Conservation (phyloP, 192 early-diverging fungal genomes). For the Dimargaris cristalligena region DNA sequence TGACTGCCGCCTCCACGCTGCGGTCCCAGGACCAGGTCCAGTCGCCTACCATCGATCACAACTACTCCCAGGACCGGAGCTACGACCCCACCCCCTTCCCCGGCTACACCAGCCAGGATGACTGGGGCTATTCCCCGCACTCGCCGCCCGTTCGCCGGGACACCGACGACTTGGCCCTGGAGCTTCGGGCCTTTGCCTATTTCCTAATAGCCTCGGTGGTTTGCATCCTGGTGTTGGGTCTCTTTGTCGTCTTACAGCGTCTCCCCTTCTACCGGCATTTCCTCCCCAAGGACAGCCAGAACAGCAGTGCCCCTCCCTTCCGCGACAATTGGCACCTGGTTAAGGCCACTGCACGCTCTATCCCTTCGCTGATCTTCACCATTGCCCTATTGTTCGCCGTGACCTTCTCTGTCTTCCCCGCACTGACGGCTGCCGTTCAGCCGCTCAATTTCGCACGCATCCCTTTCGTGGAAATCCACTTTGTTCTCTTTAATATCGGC, state of each 20-base stretch:
- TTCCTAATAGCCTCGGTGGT: slow-evolving; percentile 8
- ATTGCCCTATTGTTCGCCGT: slow-evolving; percentile 42
- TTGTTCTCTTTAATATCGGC: slow-evolving; percentile 50
- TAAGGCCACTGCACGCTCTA: neutral
- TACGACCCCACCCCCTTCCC: neutral
- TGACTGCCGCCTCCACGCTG: slow-evolving; percentile 29
- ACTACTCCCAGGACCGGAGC: neutral
- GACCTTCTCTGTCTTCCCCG: slow-evolving; percentile 56
- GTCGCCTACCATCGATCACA: neutral
- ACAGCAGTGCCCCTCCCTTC: neutral
- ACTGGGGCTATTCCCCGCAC: neutral
- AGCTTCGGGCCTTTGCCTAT: slow-evolving; percentile 9
- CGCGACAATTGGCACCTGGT: slow-evolving; percentile 1
- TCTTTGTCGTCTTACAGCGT: slow-evolving; percentile 4
- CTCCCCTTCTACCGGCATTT: slow-evolving; percentile 6
- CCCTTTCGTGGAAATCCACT: slow-evolving; percentile 54
- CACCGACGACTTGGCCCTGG: neutral
- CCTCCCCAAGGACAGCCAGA: neutral
- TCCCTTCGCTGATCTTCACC: slow-evolving; percentile 9
- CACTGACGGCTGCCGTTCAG: slow-evolving; percentile 50
- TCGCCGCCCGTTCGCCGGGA: neutral
- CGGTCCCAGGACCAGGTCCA: neutral
- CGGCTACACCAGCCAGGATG: neutral
- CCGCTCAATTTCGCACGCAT: slow-evolving; percentile 30
- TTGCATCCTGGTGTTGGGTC: neutral